phyloP scores from a whole-genome alignment of 257 asterid species.

The Lycium barbarum region DNA sequence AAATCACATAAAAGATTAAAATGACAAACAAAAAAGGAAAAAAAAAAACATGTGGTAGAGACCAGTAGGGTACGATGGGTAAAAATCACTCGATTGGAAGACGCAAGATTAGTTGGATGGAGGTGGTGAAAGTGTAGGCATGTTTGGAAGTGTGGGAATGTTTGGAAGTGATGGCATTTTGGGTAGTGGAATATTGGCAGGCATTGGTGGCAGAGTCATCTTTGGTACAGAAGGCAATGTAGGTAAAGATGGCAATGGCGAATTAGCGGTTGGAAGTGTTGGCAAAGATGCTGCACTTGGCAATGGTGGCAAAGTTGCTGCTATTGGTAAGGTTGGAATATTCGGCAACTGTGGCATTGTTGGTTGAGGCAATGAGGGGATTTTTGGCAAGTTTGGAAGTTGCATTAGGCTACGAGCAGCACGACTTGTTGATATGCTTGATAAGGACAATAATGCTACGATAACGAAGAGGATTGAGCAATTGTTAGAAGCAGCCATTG shows the following conservation, averaged over 20 bases:
- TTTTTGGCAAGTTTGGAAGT: background rate
- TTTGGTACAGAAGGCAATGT: slow-evolving; percentile 21
- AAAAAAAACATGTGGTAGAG: background rate
- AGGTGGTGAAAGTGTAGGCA: background rate
- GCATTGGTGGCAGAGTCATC: slow-evolving; percentile 16
- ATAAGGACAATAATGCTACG: background rate
- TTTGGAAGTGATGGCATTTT: background rate
- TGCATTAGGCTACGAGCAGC: slow-evolving; percentile 29
- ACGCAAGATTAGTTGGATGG: background rate
- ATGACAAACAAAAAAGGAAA: background rate
- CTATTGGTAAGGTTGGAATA: background rate
- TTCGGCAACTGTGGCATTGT: background rate
- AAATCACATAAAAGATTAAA: background rate
- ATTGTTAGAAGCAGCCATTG: slow-evolving; percentile 6
- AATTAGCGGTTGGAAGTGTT: background rate
- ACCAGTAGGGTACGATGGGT: background rate
- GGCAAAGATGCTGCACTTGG: too few species aligned
- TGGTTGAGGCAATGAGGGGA: slow-evolving; percentile 19
- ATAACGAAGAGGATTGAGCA: slow-evolving; percentile 1
- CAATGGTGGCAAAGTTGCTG: slow-evolving; percentile 12
- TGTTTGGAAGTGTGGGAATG: background rate
- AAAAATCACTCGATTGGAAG: background rate
- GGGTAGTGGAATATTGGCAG: background rate
- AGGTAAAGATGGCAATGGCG: background rate
- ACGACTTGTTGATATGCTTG: background rate